Conservation (phyloP, 1,139 yeast species). For the Lodderomyces theae region DNA sequence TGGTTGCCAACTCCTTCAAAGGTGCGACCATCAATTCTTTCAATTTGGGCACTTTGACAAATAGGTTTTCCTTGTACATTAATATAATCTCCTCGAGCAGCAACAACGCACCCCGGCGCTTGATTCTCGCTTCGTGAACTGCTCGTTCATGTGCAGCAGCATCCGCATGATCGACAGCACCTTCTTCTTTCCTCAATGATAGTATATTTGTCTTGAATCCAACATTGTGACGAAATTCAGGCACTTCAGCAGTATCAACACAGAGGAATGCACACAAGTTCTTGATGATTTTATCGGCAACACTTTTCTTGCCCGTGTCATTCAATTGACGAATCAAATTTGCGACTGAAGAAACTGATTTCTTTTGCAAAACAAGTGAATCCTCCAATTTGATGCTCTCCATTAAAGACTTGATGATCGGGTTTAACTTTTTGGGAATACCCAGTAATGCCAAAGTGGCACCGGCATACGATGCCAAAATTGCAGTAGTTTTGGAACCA, state of each 20-base stretch:
- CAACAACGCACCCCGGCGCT: conserved; percentile 78
- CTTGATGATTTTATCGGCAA: conserved; percentile 84
- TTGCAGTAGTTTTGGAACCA: conserved; percentile 55
- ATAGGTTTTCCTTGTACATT: conserved; percentile 52
- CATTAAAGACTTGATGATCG: conserved; percentile 87
- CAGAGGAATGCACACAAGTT: conserved; percentile 91
- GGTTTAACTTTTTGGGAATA: conserved; percentile 83
- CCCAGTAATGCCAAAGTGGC: conserved; percentile 62
- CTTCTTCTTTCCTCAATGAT: conserved; percentile 79
- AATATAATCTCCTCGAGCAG: conserved; percentile 59
- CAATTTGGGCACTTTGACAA: conserved; percentile 66
- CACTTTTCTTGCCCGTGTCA: conserved; percentile 57
- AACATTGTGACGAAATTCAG: conserved; percentile 77
- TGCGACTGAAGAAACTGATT: conserved; percentile 72
- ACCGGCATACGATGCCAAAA: conserved; percentile 74
- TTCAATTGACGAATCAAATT: conserved; percentile 59
- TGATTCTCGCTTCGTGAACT: conserved; percentile 70
- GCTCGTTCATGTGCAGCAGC: conserved; percentile 61
- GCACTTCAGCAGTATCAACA: conserved; percentile 94
- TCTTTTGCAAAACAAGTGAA: conserved; percentile 59
- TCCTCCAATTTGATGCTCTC: conserved; percentile 84
- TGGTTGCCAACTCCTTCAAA: conserved; percentile 31
- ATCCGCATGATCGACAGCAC: conserved; percentile 65
- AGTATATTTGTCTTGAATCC: conserved; percentile 56
- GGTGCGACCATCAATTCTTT: conserved; percentile 68